Percentiles rank a stretch among this genome's conserved stretches.
These are phyloP conservation scores for Carex kokanica DNA, from an alignment of 176 grass and related monocot species.

Conservation along the genomic window DNA sequence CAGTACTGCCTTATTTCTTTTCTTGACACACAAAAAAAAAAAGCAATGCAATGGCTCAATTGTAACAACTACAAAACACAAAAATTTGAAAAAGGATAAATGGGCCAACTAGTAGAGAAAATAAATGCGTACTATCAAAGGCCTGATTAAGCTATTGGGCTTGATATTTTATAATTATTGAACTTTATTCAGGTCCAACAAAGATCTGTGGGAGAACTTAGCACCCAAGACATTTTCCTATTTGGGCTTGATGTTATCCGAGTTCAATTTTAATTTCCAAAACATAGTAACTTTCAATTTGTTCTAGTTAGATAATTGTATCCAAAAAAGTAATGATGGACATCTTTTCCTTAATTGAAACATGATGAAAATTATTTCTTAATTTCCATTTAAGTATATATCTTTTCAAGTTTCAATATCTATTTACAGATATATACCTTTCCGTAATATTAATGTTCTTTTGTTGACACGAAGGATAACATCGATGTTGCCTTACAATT, in stretches of 20 bases:
- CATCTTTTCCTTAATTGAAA: no score
- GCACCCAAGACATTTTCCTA: not conserved
- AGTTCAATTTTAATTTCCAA: not conserved
- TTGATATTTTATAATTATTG: not conserved
- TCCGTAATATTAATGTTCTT: not conserved
- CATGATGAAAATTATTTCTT: no score
- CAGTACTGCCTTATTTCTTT: no score
- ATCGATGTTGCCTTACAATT: not conserved
- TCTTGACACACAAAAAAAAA: no score
- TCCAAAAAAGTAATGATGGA: no score
- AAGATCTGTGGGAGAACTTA: not conserved
- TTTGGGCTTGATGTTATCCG: no score
- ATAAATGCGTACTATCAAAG: not conserved
- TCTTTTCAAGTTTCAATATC: no score
- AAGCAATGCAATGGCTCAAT: no score
- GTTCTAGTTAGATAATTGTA: no score
- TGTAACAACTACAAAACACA: no score
- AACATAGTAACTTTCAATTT: not conserved
- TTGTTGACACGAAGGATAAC: not conserved
- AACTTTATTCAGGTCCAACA: not conserved
- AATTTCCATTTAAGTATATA: no score
- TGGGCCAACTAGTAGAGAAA: not conserved
- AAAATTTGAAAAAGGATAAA: no score
- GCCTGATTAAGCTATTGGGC: not conserved
- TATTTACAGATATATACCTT: not conserved